These are phyloP conservation scores for Kodamaea fukazawae DNA, from an alignment of 805 yeast genomes.

Conservation along the genomic window DNA sequence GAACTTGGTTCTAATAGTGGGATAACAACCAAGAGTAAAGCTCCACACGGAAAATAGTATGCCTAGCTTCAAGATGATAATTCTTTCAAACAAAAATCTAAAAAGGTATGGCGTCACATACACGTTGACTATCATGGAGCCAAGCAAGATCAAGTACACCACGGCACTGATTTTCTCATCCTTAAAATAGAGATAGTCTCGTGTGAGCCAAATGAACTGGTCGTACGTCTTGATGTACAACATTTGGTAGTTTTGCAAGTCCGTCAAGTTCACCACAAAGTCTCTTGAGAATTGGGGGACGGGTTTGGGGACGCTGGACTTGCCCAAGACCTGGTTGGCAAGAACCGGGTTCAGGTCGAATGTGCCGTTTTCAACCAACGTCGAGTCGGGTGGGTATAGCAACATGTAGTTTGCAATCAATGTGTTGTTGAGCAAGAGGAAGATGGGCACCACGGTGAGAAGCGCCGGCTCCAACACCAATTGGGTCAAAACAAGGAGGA, in stretches of 20 bases:
- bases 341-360: slow-evolving; percentile 29
- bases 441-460: slow-evolving; percentile 51
- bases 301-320: slow-evolving; percentile 58
- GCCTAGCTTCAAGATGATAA: slow-evolving; percentile 14
- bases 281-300: slow-evolving; percentile 78
- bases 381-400: slow-evolving; percentile 61
- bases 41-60: slow-evolving; percentile 51
- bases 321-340: slow-evolving; percentile 49
- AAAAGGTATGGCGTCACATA: slow-evolving; percentile 29
- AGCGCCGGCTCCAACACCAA: slow-evolving; percentile 61
- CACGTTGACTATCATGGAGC: slow-evolving; percentile 20
- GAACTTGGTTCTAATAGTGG: slow-evolving; percentile 46
- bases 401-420: slow-evolving; percentile 66
- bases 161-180: slow-evolving; percentile 59
- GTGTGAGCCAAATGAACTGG: slow-evolving; percentile 44
- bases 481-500: slow-evolving; percentile 49
- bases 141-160: slow-evolving; percentile 42
- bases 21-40: slow-evolving; percentile 45
- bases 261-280: slow-evolving; percentile 74
- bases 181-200: slow-evolving; percentile 59
- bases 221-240: slow-evolving; percentile 65
- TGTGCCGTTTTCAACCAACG: slow-evolving; percentile 14
- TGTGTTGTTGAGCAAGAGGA: slow-evolving; percentile 50
- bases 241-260: slow-evolving; percentile 77
- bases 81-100: slow-evolving; percentile 26